Evolutionary conservation across 768 basidiomycete species (phyloP).

Genomic region (Termitomyces sp.): DNA sequence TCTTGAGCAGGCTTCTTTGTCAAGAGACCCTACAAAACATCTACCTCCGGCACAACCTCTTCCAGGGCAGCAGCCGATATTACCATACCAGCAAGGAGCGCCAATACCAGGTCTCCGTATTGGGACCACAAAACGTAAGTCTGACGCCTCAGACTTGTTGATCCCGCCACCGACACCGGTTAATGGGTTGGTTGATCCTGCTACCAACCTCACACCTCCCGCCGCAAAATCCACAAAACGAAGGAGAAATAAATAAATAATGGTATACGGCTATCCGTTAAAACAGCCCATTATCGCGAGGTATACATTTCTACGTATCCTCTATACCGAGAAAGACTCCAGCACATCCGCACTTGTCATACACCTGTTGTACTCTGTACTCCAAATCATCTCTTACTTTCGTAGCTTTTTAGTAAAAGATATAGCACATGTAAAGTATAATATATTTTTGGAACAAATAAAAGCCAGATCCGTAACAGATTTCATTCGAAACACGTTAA

Average conservation of each 20-base stretch:
- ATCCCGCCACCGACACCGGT: neutral
- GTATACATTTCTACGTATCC: neutral
- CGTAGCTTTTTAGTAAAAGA: constrained; percentile 3
- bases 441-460: constrained; percentile 7
- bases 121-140: constrained; percentile 12
- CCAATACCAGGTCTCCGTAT: constrained; percentile 9
- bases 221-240: constrained; percentile 12
- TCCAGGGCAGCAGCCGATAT: neutral
- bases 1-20: neutral
- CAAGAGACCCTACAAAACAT: neutral
- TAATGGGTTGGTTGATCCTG: neutral
- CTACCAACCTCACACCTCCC: neutral
- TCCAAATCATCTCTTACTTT: neutral
- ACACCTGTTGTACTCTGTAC: neutral
- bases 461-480: constrained; percentile 1
- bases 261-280: neutral
- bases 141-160: constrained; percentile 11
- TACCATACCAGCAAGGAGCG: constrained; percentile 3
- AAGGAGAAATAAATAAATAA: constrained; percentile 17
- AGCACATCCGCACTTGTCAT: neutral
- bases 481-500: neutral
- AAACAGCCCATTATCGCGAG: neutral
- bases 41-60: neutral
- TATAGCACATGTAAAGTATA: constrained; percentile 15
- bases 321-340: neutral